Evolutionary conservation across 164 flowering plant species (phyloP), one percentile per base, ranked within the genome.

Genomic region (Chloranthus sessilifolius): DNA sequence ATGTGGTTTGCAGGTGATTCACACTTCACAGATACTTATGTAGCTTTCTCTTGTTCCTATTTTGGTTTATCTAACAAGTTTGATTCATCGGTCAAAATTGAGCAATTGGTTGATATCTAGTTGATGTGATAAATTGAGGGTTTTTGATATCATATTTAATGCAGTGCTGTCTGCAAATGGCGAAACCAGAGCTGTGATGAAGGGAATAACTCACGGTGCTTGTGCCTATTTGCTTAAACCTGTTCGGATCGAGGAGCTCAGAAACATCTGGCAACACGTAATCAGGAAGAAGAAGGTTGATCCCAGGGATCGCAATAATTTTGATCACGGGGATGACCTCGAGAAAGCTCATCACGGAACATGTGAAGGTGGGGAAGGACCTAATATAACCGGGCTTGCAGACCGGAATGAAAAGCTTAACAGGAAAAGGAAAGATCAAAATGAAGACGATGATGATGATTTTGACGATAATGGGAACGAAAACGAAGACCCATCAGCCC

Each of bases 371-470:
- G 75, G 65, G 27, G 65, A 60, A 56, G 62, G 65, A 26, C 20
- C 44, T 22, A 38, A 19, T 23, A 28, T 31, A 2, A n/a, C 36
- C 15, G 69, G 56, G 43, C 63, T 37, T 25, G 38, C 59, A 15
- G 81, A 80, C 60, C 76, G 38, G 22, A 72, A 69, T 54, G 77
- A 60, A 17, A 82, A 77, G 62, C 54, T 63, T 24, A 78, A 66
- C 39, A 80, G 67, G 66, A 83, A 73, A 51, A 52, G 88, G 52
- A 88, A 77, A 55, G 85, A 89, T 42, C 86, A 79, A 50, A 64
- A 67, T 50, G 83, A 80, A 31, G 82, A 82, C 2, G 91, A 85
- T 2, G 80, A 72, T 12, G 87, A 81, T 6, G 82, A 85, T 1
- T 49, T 26, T 33, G 92, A 81, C 10, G 84, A 79, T 3, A 58